These are phyloP conservation scores for Aschersonia sp. DNA, from an alignment of 2,329 filamentous ascomycete genomes.

Conservation along the genomic window DNA sequence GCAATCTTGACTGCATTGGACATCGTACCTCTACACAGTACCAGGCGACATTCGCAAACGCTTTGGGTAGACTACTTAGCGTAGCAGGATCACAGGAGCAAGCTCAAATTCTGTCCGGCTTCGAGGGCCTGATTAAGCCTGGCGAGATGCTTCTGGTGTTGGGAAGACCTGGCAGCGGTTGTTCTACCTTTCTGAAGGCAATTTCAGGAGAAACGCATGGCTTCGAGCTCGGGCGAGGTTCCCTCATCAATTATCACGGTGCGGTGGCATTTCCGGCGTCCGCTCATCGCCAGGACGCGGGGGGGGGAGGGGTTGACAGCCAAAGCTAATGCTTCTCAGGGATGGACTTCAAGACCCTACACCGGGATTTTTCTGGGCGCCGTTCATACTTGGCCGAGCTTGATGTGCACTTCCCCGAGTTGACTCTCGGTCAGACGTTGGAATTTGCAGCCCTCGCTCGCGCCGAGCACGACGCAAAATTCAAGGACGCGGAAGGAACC, in stretches of 20 bases:
- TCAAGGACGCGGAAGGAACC: background rate
- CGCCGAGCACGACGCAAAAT: background rate
- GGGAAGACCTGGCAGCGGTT: conserved; percentile 54
- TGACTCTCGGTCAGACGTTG: background rate
- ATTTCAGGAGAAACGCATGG: background rate
- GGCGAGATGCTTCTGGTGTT: conserved; percentile 61
- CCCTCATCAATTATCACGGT: background rate
- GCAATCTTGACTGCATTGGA: background rate
- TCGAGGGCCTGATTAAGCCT: conserved; percentile 19
- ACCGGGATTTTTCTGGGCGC: background rate
- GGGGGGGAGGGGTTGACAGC: no score
- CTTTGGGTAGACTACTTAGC: background rate
- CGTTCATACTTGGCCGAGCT: background rate
- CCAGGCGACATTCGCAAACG: background rate
- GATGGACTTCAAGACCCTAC: background rate
- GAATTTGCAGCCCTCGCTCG: background rate
- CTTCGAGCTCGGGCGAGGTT: background rate
- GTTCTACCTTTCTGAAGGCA: conserved; percentile 52
- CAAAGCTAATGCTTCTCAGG: background rate
- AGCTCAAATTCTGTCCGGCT: background rate
- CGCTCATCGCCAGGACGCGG: no score
- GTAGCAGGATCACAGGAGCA: background rate
- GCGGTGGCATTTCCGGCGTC: background rate
- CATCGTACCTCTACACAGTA: background rate
- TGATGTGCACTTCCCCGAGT: background rate